Conservation (phyloP, 169 alveolate species). For the Cryptosporidium viatorum region DNA sequence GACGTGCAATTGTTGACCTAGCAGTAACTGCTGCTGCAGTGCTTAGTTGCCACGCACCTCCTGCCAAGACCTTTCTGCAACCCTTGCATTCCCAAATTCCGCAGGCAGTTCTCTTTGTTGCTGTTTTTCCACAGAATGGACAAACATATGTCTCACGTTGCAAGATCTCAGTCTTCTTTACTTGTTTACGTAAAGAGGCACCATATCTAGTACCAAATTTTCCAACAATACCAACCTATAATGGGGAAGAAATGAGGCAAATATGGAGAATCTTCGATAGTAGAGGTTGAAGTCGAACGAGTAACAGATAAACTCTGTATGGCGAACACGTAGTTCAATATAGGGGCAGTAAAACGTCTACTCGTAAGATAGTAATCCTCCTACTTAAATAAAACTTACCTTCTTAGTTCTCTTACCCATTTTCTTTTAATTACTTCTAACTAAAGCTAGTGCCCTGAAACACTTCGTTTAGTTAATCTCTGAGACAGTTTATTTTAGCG, state of each 20-base stretch:
- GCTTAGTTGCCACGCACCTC: conserved; percentile 97
- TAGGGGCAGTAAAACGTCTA: background rate
- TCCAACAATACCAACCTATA: conserved; percentile 97
- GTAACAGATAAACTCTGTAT: too few species aligned
- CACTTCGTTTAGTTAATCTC: background rate
- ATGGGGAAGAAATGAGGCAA: background rate
- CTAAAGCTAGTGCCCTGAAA: background rate
- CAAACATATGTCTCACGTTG: conserved; percentile 94
- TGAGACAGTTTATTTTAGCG: conserved; percentile 31
- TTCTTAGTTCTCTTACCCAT: conserved; percentile 79
- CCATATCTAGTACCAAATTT: conserved; percentile 99
- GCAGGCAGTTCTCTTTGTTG: conserved; percentile 84
- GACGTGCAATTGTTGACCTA: conserved; percentile 86
- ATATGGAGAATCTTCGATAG: background rate
- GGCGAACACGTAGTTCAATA: background rate
- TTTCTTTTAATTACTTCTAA: background rate
- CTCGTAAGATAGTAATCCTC: background rate
- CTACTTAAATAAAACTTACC: conserved; percentile 28
- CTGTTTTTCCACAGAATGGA: conserved; percentile 96
- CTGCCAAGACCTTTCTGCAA: conserved; percentile 94
- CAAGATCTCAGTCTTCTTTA: conserved; percentile 94
- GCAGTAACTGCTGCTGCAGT: conserved; percentile 96
- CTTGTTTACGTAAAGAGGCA: conserved; percentile 96
- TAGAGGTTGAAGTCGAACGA: background rate
- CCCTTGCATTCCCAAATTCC: conserved; percentile 98